Evolutionary conservation across 139 green algal genomes (phyloP).

Genomic region (Deuterostichococcus epilithicus): DNA sequence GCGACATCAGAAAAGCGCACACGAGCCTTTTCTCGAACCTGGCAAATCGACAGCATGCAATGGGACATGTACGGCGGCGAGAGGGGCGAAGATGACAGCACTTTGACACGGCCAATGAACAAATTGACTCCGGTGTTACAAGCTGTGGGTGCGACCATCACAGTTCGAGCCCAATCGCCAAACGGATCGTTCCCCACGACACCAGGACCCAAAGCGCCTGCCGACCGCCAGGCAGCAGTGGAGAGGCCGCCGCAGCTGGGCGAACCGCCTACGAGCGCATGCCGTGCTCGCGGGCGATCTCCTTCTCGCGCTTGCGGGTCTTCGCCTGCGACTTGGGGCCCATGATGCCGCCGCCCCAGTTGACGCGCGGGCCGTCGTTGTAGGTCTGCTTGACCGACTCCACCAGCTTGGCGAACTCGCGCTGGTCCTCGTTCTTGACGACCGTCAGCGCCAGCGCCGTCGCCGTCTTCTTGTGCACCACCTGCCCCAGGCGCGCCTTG

Average conservation of each 20-base stretch:
- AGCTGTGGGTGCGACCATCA: no score
- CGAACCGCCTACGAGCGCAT: constrained; percentile 46
- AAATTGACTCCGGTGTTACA: no score
- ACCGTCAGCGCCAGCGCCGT: constrained; percentile 87
- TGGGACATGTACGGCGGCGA: no score
- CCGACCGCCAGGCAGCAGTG: no score
- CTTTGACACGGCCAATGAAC: no score
- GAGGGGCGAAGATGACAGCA: no score
- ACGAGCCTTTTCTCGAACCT: no score
- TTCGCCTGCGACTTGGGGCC: constrained; percentile 94
- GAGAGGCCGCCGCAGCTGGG: not conserved
- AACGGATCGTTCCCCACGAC: no score
- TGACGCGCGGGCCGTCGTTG: constrained; percentile 83
- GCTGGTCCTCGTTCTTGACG: constrained; percentile 98
- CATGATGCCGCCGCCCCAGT: constrained; percentile 97
- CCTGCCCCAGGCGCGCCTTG: constrained; percentile 83
- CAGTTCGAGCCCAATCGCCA: no score
- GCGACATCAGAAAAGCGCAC: no score
- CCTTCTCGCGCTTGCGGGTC: constrained; percentile 75
- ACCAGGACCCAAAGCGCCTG: no score
- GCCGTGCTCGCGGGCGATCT: constrained; percentile 81
- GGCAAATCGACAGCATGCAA: no score
- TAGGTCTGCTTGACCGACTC: constrained; percentile 86
- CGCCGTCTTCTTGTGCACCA: constrained; percentile 99
- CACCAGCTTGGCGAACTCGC: constrained; percentile 97